A percentile compares a stretch with the other conserved stretches of the same genome.
Conservation (phyloP, 306 rosid genomes). For the Nissolia schottii region DNA sequence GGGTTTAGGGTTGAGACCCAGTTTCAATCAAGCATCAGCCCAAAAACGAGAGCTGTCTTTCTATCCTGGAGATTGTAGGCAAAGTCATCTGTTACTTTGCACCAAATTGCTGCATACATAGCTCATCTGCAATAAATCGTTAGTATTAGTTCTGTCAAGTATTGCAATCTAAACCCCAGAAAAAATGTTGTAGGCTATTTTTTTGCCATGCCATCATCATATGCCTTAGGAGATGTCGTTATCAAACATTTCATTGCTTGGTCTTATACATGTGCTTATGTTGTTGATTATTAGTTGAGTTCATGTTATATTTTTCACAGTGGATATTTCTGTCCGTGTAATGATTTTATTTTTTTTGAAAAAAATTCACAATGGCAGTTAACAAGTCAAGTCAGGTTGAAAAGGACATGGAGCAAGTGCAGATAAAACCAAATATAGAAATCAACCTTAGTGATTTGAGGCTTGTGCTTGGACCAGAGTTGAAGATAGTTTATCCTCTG, state of each 20-base stretch:
- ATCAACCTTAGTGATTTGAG: constrained; percentile 73
- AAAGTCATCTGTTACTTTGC: not conserved
- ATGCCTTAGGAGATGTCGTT: not conserved
- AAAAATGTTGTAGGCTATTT: not conserved
- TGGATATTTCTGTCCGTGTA: not conserved
- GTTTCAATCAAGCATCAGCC: too few species aligned
- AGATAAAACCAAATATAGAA: constrained; percentile 57
- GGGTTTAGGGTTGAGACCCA: too few species aligned
- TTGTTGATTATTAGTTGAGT: not conserved
- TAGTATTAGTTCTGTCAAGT: not conserved
- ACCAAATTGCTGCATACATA: not conserved
- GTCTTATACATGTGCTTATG: not conserved
- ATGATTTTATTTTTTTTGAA: constrained; percentile 3
- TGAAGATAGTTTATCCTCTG: constrained; percentile 86
- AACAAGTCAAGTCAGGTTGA: constrained; percentile 46
- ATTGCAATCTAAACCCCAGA: not conserved
- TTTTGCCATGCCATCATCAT: not conserved
- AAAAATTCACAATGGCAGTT: constrained; percentile 35
- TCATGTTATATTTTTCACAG: not conserved
- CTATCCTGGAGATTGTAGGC: too few species aligned
- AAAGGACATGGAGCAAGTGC: constrained; percentile 53
- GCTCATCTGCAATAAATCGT: not conserved
- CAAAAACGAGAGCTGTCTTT: too few species aligned
- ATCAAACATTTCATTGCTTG: not conserved
- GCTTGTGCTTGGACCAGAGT: constrained; percentile 88